Evolutionary conservation across 139 green algal genomes (phyloP).

Genomic region (Astrephomene gubernaculifera): DNA sequence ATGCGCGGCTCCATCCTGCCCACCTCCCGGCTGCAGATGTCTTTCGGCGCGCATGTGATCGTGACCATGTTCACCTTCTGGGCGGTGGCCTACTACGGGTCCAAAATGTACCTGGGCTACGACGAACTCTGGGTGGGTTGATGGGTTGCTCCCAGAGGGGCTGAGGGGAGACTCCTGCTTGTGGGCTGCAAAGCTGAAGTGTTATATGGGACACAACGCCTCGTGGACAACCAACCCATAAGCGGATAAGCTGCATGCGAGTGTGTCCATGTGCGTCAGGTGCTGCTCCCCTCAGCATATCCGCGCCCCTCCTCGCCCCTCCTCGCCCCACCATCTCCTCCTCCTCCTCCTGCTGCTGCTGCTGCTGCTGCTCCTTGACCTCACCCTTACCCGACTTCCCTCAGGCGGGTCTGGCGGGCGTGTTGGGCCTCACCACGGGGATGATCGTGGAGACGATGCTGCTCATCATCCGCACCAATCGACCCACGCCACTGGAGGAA

Average conservation of each 20-base stretch:
- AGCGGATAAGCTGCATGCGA: no score
- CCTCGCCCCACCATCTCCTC: no score
- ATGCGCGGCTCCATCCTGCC: constrained; percentile 52
- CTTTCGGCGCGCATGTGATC: constrained; percentile 82
- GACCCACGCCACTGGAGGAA: constrained; percentile 50
- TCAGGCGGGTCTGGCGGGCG: constrained; percentile 60
- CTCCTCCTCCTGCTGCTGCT: no score
- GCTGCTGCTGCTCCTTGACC: background rate
- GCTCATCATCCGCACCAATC: constrained; percentile 73
- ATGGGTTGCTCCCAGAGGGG: background rate
- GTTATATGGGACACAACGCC: no score
- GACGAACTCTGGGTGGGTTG: constrained; percentile 60
- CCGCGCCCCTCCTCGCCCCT: no score
- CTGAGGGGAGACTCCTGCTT: background rate
- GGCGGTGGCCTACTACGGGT: constrained; percentile 71
- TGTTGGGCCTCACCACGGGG: constrained; percentile 60
- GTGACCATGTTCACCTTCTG: constrained; percentile 86
- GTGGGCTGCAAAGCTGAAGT: no score
- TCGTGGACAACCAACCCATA: no score
- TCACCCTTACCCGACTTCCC: background rate
- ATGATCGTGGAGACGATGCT: constrained; percentile 79
- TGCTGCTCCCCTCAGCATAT: no score
- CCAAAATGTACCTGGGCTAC: constrained; percentile 12
- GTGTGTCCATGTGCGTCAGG: no score
- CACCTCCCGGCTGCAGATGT: constrained; percentile 76